Evolutionary conservation across 176 grass and related monocot genomes (phyloP), one percentile per base, ranked within the genome.

Genomic region (Alloteropsis semialata): DNA sequence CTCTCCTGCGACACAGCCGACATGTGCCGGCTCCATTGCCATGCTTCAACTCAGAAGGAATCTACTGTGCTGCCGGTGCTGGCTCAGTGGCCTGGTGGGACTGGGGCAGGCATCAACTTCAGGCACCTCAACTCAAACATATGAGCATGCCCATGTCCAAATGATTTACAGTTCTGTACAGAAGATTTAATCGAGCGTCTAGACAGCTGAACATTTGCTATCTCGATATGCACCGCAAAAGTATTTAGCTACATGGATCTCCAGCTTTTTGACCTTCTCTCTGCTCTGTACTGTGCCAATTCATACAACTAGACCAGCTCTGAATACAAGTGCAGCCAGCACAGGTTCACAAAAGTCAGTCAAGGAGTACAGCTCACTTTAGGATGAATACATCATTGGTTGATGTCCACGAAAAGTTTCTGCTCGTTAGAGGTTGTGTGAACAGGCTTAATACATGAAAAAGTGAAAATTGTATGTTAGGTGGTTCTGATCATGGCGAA

Each of bases 11-110:
- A 70, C 65, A 81, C 25, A 10, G 50, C 65, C 34, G 53, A 29
- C 74, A 60, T 42, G 74, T 43, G 2, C n/a, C 36, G 29, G 42
- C 50, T 32, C 51, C 37, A 45, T 30, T 10, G 65, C 66, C 78
- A 69, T 68, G 78, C 63, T 80, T 18, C 0, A 80, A 80, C 60
- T 79, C 76, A 27, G 30, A 79, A 68, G 78, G 78, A 67, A 80
- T 80, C 62, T 68, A 68, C 62, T 66, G 28, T 34, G 29, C 48
- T 80, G 77, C 62, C 62, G 30, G 45, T 27, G 12, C 42, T 48
- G 68, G 45, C 17, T 5, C 34, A 36, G n/a, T 36, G 34, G 34
- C 34, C 14, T 14, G 63, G 44, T 49, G 15, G 69, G 34, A 15
- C 25, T 49, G 43, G 48, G 78, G 45, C 77, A 67, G 78, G 45